These are phyloP conservation scores for Aspergillus japonicus DNA, from an alignment of 2,329 filamentous ascomycete species.

Conservation along the genomic window DNA sequence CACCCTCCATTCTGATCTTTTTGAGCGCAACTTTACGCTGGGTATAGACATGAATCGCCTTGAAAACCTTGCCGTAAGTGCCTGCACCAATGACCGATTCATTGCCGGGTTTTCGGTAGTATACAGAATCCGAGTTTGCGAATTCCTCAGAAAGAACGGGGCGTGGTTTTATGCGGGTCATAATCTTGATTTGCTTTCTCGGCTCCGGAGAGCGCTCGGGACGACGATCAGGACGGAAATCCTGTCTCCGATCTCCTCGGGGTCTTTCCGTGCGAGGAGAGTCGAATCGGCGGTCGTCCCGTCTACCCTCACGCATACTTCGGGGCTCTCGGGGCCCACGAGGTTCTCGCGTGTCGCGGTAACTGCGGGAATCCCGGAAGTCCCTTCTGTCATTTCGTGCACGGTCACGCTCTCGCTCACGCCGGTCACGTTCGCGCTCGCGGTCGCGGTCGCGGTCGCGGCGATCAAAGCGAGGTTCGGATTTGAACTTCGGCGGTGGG, in stretches of 20 bases:
- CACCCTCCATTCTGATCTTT: slow-evolving; percentile 99
- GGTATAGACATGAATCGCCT: slow-evolving; percentile 75
- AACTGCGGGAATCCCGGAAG: slow-evolving; percentile 24
- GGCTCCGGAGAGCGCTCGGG: slow-evolving; percentile 48
- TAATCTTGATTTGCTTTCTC: slow-evolving; percentile 61
- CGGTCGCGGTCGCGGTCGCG: slow-evolving; percentile 45
- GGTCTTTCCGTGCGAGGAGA: slow-evolving; percentile 38
- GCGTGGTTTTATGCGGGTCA: slow-evolving; percentile 68
- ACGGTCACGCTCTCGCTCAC: slow-evolving; percentile 32
- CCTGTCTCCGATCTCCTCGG: slow-evolving; percentile 33
- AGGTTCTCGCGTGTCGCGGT: neutral
- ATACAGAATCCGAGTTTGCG: slow-evolving; percentile 80
- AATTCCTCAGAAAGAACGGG: slow-evolving; percentile 71
- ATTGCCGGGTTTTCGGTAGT: slow-evolving; percentile 93
- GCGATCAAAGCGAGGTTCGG: slow-evolving; percentile 43
- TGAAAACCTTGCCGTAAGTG: slow-evolving; percentile 96
- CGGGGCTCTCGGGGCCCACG: slow-evolving; percentile 32
- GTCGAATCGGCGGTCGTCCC: slow-evolving; percentile 44
- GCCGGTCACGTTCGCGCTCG: slow-evolving; percentile 37
- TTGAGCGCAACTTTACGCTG: slow-evolving; percentile 84
- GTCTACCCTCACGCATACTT: slow-evolving; percentile 31
- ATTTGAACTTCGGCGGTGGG: slow-evolving; percentile 40
- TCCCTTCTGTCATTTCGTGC: slow-evolving; percentile 37
- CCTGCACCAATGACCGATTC: slow-evolving; percentile 94
- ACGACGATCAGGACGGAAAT: slow-evolving; percentile 47